phyloP scores from a whole-genome alignment of 176 grass and related monocot genomes.

The Aechmea fasciata region DNA sequence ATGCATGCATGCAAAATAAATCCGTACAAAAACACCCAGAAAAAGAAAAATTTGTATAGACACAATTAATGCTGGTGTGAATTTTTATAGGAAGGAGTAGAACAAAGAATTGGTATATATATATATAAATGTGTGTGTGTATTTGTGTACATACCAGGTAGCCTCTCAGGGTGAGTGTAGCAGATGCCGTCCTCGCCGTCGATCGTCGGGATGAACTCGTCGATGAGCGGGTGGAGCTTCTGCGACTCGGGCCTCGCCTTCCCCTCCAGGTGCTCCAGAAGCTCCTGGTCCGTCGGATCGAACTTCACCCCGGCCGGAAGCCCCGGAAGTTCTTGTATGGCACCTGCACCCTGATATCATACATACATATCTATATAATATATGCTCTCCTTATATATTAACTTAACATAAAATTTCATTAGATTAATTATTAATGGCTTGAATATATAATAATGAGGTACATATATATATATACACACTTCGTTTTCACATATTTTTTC shows the following conservation, averaged over 20 bases:
- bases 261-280: slow-evolving; percentile 72
- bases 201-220: slow-evolving; percentile 82
- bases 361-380: background rate
- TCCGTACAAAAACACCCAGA: no score
- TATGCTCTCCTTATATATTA: slow-evolving; percentile 12
- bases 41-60: no score
- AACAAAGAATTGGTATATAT: no score
- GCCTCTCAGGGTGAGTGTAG: slow-evolving; percentile 79
- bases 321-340: slow-evolving; percentile 42
- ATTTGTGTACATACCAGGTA: slow-evolving; percentile 32
- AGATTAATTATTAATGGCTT: background rate
- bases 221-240: slow-evolving; percentile 62
- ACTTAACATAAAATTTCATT: background rate
- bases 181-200: slow-evolving; percentile 75
- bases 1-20: no score
- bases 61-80: no score
- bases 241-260: slow-evolving; percentile 50
- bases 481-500: no score
- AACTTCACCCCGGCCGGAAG: slow-evolving; percentile 74
- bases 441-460: background rate
- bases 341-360: slow-evolving; percentile 30
- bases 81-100: no score
- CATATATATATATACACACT: background rate
- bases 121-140: no score
- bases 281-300: slow-evolving; percentile 68